A percentile compares a stretch with the other conserved stretches of the same genome.
Evolutionary conservation across 2,329 filamentous ascomycete genomes (phyloP).

Genomic region (Trichoderma sp.): DNA sequence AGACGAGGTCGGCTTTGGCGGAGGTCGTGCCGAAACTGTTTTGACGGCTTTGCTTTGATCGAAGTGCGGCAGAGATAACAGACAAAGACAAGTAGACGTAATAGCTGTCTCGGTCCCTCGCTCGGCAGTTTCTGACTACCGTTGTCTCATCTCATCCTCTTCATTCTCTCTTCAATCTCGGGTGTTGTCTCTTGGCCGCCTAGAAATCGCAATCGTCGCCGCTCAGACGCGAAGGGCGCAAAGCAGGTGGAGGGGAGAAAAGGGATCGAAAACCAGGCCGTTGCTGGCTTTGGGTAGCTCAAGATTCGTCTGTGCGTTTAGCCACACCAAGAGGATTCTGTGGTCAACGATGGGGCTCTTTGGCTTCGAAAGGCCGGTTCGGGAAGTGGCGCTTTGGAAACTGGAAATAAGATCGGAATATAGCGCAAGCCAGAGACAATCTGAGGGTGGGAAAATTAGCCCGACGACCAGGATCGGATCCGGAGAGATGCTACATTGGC

Average conservation of each 20-base stretch:
- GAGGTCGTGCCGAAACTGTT: not conserved
- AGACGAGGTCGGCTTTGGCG: not conserved
- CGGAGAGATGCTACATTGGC: constrained; percentile 10
- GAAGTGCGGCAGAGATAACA: not conserved
- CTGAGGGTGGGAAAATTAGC: not conserved
- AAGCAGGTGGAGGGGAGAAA: not conserved
- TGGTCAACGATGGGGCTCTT: not conserved
- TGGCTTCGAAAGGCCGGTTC: not conserved
- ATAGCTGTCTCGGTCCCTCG: not conserved
- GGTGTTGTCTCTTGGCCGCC: not conserved
- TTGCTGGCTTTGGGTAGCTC: not conserved
- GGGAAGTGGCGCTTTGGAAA: constrained; percentile 7
- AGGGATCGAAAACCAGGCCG: not conserved
- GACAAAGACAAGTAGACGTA: not conserved
- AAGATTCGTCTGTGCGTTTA: constrained; percentile 9
- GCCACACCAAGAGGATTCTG: not conserved
- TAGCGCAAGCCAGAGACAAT: constrained; percentile 12
- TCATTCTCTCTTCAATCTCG: not conserved
- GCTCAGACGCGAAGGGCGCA: not conserved
- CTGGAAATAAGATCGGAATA: constrained; percentile 17
- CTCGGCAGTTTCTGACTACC: not conserved
- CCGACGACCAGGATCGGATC: constrained; percentile 2
- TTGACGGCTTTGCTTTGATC: no score
- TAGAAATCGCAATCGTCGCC: not conserved
- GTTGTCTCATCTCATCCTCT: not conserved